phyloP scores from a whole-genome alignment of 2,329 filamentous ascomycete genomes.

The Akanthomyces dipterigenus region DNA sequence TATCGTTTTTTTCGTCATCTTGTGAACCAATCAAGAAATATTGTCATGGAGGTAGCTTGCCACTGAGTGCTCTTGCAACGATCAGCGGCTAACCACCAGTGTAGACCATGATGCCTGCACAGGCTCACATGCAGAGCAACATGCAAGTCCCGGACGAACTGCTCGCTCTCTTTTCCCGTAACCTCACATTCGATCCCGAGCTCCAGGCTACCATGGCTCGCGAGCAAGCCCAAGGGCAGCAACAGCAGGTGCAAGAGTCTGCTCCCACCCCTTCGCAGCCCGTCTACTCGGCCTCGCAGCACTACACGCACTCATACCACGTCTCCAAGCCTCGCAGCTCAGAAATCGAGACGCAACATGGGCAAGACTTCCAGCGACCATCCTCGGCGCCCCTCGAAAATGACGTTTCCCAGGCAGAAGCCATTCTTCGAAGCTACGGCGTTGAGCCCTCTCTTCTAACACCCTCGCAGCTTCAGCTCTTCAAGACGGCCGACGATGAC shows the following conservation, averaged over 20 bases:
- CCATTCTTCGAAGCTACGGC: constrained; percentile 56
- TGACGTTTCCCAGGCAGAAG: constrained; percentile 45
- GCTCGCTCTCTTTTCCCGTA: constrained; percentile 68
- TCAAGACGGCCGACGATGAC: constrained; percentile 64
- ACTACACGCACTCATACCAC: constrained; percentile 79
- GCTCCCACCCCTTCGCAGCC: constrained; percentile 13
- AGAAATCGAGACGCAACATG: constrained; percentile 18
- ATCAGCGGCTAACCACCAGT: not conserved
- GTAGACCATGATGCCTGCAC: constrained; percentile 33
- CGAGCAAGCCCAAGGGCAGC: constrained; percentile 23
- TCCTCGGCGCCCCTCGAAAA: constrained; percentile 45
- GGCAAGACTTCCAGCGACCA: constrained; percentile 34
- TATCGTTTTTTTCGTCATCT: not conserved
- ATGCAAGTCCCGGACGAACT: constrained; percentile 75
- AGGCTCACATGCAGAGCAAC: constrained; percentile 28
- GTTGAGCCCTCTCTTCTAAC: constrained; percentile 66
- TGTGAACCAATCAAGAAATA: not conserved
- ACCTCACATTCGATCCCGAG: constrained; percentile 57
- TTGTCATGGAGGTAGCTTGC: constrained; percentile 8
- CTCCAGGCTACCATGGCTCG: constrained; percentile 20
- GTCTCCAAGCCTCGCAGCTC: constrained; percentile 27
- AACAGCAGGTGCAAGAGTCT: constrained; percentile 16
- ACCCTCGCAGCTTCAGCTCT: constrained; percentile 69
- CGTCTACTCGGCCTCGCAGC: constrained; percentile 72
- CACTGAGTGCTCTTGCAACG: not conserved